These are phyloP conservation scores for Monosporascus cannonballus DNA, from an alignment of 2,329 filamentous ascomycete species.

Conservation along the genomic window DNA sequence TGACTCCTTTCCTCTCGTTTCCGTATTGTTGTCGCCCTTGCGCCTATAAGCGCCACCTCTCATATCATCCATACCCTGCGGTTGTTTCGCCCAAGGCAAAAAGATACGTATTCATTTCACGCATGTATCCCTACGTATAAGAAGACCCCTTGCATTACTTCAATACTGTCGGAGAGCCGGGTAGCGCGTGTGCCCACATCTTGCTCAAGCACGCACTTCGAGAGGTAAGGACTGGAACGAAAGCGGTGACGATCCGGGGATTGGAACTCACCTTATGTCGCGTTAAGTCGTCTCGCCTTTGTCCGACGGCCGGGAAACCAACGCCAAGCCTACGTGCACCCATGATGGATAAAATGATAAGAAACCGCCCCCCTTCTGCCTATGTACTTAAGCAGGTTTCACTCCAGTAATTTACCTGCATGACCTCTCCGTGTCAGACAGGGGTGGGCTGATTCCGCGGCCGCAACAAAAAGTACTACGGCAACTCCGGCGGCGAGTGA, in stretches of 20 bases:
- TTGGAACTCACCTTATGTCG: not conserved
- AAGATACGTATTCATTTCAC: too few species aligned
- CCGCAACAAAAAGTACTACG: not conserved
- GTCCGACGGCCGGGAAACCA: not conserved
- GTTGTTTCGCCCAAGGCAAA: too few species aligned
- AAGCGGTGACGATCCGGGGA: not conserved
- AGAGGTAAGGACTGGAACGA: too few species aligned
- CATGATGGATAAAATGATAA: not conserved
- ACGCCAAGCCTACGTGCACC: not conserved
- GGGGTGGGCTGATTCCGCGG: not conserved
- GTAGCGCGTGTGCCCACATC: too few species aligned
- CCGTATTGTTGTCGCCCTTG: not conserved
- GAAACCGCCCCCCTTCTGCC: not conserved
- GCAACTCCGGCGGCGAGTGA: not conserved
- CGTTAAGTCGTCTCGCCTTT: not conserved
- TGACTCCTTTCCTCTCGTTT: not conserved
- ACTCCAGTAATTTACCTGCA: not conserved
- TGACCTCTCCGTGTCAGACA: not conserved
- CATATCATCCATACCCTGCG: too few species aligned
- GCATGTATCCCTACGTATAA: too few species aligned
- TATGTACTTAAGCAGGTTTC: not conserved
- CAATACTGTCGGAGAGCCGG: too few species aligned
- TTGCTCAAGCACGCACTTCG: too few species aligned
- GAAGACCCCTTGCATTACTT: too few species aligned
- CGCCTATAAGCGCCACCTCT: too few species aligned